These are phyloP conservation scores for Lunasporangiospora selenospora DNA, from an alignment of 192 early-diverging fungal species.

Conservation along the genomic window DNA sequence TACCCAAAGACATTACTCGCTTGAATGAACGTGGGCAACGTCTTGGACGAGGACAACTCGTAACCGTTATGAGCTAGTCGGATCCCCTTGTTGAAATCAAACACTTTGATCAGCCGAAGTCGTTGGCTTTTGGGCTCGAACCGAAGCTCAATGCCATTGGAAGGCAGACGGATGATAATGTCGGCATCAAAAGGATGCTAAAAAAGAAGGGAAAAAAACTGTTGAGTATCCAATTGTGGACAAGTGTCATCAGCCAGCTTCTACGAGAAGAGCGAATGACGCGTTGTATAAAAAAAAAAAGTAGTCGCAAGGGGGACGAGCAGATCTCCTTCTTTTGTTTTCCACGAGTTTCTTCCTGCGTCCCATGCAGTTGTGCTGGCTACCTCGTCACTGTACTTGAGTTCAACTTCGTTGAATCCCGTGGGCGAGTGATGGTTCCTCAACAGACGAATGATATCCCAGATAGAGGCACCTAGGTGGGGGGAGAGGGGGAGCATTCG, in stretches of 20 bases:
- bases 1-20: slow-evolving; percentile 80
- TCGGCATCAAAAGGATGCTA: slow-evolving; percentile 53
- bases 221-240: too few relatives aligned
- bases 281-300: not conserved
- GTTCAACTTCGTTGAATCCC: slow-evolving; percentile 65
- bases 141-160: slow-evolving; percentile 62
- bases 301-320: not conserved
- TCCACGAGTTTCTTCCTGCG: too few relatives aligned
- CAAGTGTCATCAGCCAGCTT: too few relatives aligned
- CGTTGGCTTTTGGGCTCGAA: slow-evolving; percentile 65
- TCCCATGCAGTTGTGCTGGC: too few relatives aligned
- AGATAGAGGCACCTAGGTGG: slow-evolving; percentile 69
- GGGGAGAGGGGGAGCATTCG: too few relatives aligned
- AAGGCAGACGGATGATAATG: slow-evolving; percentile 47
- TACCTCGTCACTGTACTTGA: slow-evolving; percentile 71
- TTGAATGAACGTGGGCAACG: slow-evolving; percentile 68
- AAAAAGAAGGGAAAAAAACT: not conserved
- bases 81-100: slow-evolving; percentile 62
- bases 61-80: slow-evolving; percentile 60
- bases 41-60: slow-evolving; percentile 69
- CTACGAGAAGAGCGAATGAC: too few relatives aligned
- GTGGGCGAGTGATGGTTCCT: slow-evolving; percentile 56
- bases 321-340: too few relatives aligned
- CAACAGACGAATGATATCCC: slow-evolving; percentile 63
- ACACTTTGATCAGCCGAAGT: slow-evolving; percentile 68